Evolutionary conservation across 1,284 basidiomycete genomes (phyloP).

Genomic region (Leccinum griseonigrum): DNA sequence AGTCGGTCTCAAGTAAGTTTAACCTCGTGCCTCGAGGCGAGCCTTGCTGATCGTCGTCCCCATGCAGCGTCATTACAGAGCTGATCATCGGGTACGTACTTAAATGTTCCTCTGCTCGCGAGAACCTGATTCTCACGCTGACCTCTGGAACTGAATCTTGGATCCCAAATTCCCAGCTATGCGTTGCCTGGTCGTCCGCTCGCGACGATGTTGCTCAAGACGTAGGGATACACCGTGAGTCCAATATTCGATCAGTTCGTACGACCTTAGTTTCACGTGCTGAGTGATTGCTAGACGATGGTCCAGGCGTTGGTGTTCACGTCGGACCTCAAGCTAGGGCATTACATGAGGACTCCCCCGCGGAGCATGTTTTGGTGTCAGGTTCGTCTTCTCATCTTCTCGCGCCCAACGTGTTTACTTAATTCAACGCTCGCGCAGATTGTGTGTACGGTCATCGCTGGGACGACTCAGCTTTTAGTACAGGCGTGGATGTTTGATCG

Average conservation of each 20-base stretch:
- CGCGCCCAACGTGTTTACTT: neutral
- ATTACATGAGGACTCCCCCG: slow-evolving; percentile 54
- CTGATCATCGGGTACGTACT: slow-evolving; percentile 43
- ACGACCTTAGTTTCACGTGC: neutral
- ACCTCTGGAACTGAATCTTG: neutral
- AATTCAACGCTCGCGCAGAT: slow-evolving; percentile 20
- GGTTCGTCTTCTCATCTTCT: slow-evolving; percentile 7
- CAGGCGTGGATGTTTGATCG: slow-evolving; percentile 46
- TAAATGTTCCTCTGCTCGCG: neutral
- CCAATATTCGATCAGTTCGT: neutral
- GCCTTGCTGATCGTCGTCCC: neutral
- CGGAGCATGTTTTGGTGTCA: slow-evolving; percentile 45
- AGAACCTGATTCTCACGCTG: neutral
- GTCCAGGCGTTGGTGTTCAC: slow-evolving; percentile 42
- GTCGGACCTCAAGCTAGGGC: slow-evolving; percentile 45
- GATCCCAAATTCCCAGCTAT: slow-evolving; percentile 21
- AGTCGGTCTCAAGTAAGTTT: slow-evolving; percentile 37
- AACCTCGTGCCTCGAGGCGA: neutral
- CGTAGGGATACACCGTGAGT: slow-evolving; percentile 39
- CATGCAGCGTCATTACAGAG: slow-evolving; percentile 42
- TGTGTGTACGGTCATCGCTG: slow-evolving; percentile 41
- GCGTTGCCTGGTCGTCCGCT: slow-evolving; percentile 40
- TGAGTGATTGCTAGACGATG: slow-evolving; percentile 24
- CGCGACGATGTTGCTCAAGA: slow-evolving; percentile 43
- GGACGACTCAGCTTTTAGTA: slow-evolving; percentile 40